phyloP scores from a whole-genome alignment of 179 eudicot genomes.

The Spergularia azorica region DNA sequence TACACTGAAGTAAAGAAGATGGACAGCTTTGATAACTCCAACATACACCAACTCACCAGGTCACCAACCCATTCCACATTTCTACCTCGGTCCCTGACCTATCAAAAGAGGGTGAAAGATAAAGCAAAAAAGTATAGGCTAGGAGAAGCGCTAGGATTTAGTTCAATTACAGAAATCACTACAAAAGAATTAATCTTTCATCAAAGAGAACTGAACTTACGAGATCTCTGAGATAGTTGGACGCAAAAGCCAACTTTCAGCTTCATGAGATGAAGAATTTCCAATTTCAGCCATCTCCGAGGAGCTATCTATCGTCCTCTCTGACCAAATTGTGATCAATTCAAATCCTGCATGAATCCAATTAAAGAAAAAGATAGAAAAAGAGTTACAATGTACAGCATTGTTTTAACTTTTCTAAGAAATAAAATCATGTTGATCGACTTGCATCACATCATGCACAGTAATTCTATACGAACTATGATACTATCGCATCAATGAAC shows the following conservation, averaged over 20 bases:
- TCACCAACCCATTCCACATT: too few species aligned
- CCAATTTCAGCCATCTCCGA: conserved; percentile 98
- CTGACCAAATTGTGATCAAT: conserved; percentile 62
- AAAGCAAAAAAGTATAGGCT: background rate
- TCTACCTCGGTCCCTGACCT: conserved; percentile 4
- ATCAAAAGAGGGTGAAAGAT: background rate
- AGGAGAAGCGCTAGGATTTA: background rate
- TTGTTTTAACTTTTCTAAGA: conserved; percentile 1
- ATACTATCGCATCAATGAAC: background rate
- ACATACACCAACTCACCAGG: too few species aligned
- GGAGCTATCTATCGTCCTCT: conserved; percentile 72
- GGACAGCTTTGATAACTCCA: background rate
- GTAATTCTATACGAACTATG: background rate
- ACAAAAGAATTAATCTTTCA: background rate
- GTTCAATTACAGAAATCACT: background rate
- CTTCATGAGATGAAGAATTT: conserved; percentile 86
- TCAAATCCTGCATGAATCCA: conserved; percentile 60
- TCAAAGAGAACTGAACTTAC: conserved; percentile 43
- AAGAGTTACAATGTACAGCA: conserved; percentile 12
- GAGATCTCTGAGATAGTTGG: conserved; percentile 47
- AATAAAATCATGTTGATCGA: background rate
- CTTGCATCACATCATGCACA: background rate
- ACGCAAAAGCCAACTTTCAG: conserved; percentile 75
- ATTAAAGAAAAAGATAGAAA: too few species aligned
- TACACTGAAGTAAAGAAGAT: background rate